Evolutionary conservation across 2,329 filamentous ascomycete genomes (phyloP), one percentile per base, ranked within the genome.

Genomic region (Fusarium armeniacum): DNA sequence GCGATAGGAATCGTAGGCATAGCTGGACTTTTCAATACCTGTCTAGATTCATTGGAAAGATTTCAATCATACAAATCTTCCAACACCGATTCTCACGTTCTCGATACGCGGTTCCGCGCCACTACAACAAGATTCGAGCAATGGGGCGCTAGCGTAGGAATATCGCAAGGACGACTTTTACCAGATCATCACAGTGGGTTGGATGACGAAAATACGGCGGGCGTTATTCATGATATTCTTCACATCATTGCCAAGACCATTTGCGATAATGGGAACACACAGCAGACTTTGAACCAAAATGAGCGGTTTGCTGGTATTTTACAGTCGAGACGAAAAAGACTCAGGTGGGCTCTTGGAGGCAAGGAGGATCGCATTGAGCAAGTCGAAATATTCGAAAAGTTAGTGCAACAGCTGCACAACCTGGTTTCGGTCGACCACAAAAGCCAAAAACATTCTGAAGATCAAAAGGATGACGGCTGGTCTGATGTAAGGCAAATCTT

Each of bases 71-170:
- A 76, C 12, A 60, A 51, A 1, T 30, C 56, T 0, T 73, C 70
- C 1, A 52, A 33, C 1, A 3, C 15, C 1, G 76, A 77, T 4
- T 58, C 61, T 6, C 45, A 59, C 12, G 30, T 54, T 0, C 30
- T 77, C 0, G 52, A 65, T 4, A 58, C 67, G 0, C 58, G 62
- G 3, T 73, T 76, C 16, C 44, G 52, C 2, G 64, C 71, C 3
- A 30, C 55, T 0, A 69, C 51, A 12, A 16, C 70, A 2, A 65
- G 66, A 6, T 59, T 77, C 6, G 67, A 72, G 22, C 38, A 63
- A 11, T 77, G 74, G 74, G 76, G 73, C 0, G 33, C 9, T 0
- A 35, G 12, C 1, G 72, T 76, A 3, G 76, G 76, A 1, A 24
- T 76, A 12, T 26, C n/a, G 0, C 3, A 52, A 0, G 61, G 13